Conservation (phyloP, 805 yeast genomes). For the Alloascoidea africana region DNA sequence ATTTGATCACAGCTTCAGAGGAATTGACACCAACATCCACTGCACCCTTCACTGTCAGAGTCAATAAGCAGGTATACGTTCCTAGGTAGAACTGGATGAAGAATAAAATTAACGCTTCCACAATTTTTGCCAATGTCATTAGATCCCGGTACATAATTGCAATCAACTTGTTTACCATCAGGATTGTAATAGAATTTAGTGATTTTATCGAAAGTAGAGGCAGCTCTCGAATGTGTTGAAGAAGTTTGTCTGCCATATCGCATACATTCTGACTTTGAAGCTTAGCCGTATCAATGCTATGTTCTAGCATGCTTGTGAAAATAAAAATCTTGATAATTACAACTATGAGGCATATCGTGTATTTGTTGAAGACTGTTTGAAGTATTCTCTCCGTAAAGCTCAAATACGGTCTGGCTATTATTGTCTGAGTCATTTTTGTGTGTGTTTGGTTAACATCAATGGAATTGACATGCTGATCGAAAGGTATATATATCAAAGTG, state of each 20-base stretch:
- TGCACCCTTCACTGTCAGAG: slow-evolving; percentile 59
- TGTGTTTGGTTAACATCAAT: too few species aligned
- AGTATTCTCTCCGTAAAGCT: slow-evolving; percentile 35
- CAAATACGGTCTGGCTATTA: neutral
- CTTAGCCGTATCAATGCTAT: slow-evolving; percentile 26
- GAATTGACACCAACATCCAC: slow-evolving; percentile 61
- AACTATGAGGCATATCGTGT: slow-evolving; percentile 38
- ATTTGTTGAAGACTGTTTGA: slow-evolving; percentile 54
- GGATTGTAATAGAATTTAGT: slow-evolving; percentile 36
- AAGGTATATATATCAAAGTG: too few species aligned
- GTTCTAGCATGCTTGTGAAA: slow-evolving; percentile 31
- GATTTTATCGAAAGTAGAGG: slow-evolving; percentile 38
- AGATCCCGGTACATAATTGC: slow-evolving; percentile 29
- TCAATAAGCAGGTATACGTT: slow-evolving; percentile 71
- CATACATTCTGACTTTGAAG: slow-evolving; percentile 29
- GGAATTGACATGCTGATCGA: too few species aligned
- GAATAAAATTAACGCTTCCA: slow-evolving; percentile 47
- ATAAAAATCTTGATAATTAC: slow-evolving; percentile 44
- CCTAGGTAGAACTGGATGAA: slow-evolving; percentile 64
- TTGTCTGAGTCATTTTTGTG: too few species aligned
- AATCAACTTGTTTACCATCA: slow-evolving; percentile 31
- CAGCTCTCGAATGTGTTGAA: slow-evolving; percentile 12
- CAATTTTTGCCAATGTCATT: slow-evolving; percentile 32
- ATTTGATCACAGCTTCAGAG: slow-evolving; percentile 42
- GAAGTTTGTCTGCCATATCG: slow-evolving; percentile 24